These are phyloP conservation scores for Corchorus capsularis DNA, from an alignment of 345 rosid genomes.

Conservation along the genomic window DNA sequence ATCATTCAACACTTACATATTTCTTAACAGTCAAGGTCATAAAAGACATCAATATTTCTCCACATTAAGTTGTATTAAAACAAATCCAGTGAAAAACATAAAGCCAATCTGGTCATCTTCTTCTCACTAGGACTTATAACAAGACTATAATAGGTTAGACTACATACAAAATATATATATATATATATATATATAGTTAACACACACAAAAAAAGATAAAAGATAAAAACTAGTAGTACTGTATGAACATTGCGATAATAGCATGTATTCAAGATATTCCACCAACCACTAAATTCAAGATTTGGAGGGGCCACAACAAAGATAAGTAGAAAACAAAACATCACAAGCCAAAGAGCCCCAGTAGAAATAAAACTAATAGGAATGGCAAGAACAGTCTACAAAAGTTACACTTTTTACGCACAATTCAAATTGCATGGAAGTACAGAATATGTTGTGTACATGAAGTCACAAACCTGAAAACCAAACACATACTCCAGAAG, in stretches of 20 bases:
- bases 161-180: not conserved
- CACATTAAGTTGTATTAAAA: not conserved
- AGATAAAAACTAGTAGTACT: not conserved
- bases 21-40: not conserved
- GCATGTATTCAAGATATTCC: not conserved
- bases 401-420: not conserved
- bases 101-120: not conserved
- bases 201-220: not conserved
- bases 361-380: not conserved
- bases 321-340: not conserved
- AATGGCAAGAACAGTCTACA: not conserved
- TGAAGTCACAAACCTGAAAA: conserved; percentile 71
- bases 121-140: not conserved
- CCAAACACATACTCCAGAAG: conserved; percentile 87
- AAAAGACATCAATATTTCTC: not conserved
- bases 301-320: not conserved
- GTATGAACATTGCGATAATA: not conserved
- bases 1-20: not conserved
- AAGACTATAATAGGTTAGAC: not conserved
- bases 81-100: not conserved
- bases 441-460: not conserved
- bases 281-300: not conserved
- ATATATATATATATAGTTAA: not conserved
- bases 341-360: not conserved
- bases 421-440: not conserved